Base-by-base conservation (phyloP, 2,329 filamentous ascomycete genomes). In the Penicillium crustosum region DNA sequence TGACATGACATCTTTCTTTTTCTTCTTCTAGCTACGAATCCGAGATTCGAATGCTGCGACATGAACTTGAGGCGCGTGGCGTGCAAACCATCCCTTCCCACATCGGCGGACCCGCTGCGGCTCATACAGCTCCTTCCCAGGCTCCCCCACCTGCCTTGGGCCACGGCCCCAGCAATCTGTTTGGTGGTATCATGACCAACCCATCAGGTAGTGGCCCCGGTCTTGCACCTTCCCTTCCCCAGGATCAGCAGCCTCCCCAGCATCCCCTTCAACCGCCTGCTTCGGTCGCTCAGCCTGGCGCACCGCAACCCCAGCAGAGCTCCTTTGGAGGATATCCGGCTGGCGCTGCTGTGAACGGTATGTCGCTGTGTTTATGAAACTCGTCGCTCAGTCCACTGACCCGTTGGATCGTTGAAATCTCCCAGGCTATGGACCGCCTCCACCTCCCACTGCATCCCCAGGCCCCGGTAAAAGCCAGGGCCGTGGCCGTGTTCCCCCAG, bases 111-210 rank as follows among this genome's bases (percentile, higher is more conserved):
- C 55, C 86, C 17, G 87, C 87, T 41, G 84, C 88, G 59, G 88
- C 89, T 70, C 90, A 94, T 83, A 85, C 85, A 58, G 91, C 89
- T 43, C 89, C 91, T 57, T 87, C 90, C 49, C 91, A 94, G 77
- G 89, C 91, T 61, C 89, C 90, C 60, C 93, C 94, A 36, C 93
- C 88, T 36, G 80, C 91, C 49, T 90, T 97, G 66, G 91, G 92
- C 29, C 90, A 95, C 70, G 93, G 93, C 27, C 86, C 87, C 55
- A 93, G 89, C 73, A 94, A 95, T 70, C 83, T 97, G 41, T 97
- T 99, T 72, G 92, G 91, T 66, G 92, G 91, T 56, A 96, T 97
- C 72, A 97, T 99, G 91, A 87, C 93, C 55, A 93, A 93, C 64
- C 87, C 87, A 75, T 90, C 88, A 68, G 91, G 93, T 78, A 89